Evolutionary conservation across 2,329 filamentous ascomycete genomes (phyloP).

Genomic region (Alternaria metachromatica): DNA sequence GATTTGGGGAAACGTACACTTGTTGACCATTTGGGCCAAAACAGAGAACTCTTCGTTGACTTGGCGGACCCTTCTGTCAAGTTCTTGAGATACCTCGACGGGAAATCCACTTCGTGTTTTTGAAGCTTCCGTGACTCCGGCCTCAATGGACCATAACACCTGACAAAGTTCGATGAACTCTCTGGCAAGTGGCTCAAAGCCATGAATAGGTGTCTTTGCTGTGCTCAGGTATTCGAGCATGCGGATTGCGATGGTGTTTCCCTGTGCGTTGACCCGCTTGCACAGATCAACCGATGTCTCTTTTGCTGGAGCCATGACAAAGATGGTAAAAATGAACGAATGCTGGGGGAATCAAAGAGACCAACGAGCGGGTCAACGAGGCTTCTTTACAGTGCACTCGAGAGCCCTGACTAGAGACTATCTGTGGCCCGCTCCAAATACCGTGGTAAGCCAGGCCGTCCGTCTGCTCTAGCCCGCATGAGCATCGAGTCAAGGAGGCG

Average conservation of each 20-base stretch:
- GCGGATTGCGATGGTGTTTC: constrained; percentile 59
- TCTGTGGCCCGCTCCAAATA: constrained; percentile 15
- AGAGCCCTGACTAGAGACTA: constrained; percentile 16
- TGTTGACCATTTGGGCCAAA: constrained; percentile 68
- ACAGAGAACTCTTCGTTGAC: constrained; percentile 68
- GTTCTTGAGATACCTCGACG: constrained; percentile 66
- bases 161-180: constrained; percentile 67
- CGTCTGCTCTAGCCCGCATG: constrained; percentile 28
- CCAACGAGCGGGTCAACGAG: constrained; percentile 13
- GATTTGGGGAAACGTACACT: constrained; percentile 33
- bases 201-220: constrained; percentile 43
- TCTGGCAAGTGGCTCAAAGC: constrained; percentile 63
- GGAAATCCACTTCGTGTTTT: constrained; percentile 61
- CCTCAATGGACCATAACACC: constrained; percentile 69
- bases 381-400: constrained; percentile 23
- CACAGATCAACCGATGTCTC: constrained; percentile 60
- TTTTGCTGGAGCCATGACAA: constrained; percentile 42
- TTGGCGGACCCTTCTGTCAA: constrained; percentile 68
- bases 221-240: constrained; percentile 46
- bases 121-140: constrained; percentile 60
- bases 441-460: constrained; percentile 20
- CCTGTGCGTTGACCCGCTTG: constrained; percentile 63
- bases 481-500: constrained; percentile 21
- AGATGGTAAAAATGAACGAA: constrained; percentile 3
- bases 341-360: constrained; percentile 6